These are phyloP conservation scores for Neckera pumila DNA, from an alignment of 225 moss, liverwort and hornwort genomes.

Conservation along the genomic window DNA sequence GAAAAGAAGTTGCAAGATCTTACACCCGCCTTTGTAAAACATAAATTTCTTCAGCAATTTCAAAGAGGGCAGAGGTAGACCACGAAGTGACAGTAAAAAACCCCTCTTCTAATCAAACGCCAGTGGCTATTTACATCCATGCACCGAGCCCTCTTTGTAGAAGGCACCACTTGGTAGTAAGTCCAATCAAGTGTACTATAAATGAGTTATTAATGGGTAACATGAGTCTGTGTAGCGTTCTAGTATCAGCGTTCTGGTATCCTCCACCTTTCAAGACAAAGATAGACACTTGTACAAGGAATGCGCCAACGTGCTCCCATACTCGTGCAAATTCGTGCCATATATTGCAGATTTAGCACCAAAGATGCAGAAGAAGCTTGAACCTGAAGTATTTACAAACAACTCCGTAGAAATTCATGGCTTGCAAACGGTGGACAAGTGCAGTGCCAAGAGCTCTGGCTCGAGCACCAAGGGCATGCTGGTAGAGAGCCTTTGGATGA, in stretches of 20 bases:
- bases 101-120: neutral
- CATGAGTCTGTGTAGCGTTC: neutral
- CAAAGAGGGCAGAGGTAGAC: neutral
- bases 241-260: neutral
- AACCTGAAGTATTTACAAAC: neutral
- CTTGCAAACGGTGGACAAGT: neutral
- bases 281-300: neutral
- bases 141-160: neutral
- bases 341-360: neutral
- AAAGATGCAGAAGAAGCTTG: neutral
- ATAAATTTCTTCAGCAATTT: neutral
- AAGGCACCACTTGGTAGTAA: neutral
- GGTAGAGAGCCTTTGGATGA: neutral
- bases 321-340: neutral
- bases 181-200: neutral
- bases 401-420: neutral
- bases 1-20: neutral
- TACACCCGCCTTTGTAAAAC: neutral
- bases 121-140: neutral
- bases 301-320: neutral
- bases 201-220: too few relatives aligned
- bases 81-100: neutral
- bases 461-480: neutral
- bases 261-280: neutral
- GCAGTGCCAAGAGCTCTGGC: neutral